Evolutionary conservation across 495 filamentous ascomycete genomes (phyloP).

Genomic region (Tuber microsphaerosporum): DNA sequence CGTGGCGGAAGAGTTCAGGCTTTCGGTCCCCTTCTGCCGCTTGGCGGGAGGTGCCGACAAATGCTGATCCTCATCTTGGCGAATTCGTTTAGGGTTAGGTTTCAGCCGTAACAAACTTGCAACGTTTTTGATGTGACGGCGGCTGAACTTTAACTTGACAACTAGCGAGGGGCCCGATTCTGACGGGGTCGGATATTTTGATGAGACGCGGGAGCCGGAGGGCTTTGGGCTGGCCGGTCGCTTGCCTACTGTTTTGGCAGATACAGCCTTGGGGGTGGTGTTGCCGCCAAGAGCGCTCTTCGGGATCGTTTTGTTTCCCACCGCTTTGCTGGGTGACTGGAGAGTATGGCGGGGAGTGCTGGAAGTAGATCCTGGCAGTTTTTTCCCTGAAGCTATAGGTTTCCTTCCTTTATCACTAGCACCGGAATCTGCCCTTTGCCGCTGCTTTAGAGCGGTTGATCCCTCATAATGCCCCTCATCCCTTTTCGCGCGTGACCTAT

Average conservation of each 20-base stretch:
- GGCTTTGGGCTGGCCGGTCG: slow-evolving; percentile 37
- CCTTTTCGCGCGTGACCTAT: slow-evolving; percentile 28
- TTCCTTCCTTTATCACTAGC: slow-evolving; percentile 21
- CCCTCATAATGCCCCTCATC: slow-evolving; percentile 29
- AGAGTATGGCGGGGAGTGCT: slow-evolving; percentile 31
- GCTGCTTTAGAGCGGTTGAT: slow-evolving; percentile 28
- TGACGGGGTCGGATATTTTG: slow-evolving; percentile 29
- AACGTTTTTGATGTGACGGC: slow-evolving; percentile 28
- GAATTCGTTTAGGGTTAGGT: slow-evolving; percentile 34
- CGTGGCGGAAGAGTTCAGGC: slow-evolving; percentile 12
- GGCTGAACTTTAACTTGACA: slow-evolving; percentile 36
- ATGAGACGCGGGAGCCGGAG: slow-evolving; percentile 30
- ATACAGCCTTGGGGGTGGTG: slow-evolving; percentile 33
- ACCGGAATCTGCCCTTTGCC: slow-evolving; percentile 26
- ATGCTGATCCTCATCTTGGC: slow-evolving; percentile 34
- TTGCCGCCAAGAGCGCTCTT: slow-evolving; percentile 34
- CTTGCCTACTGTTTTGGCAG: slow-evolving; percentile 37
- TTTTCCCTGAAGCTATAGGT: slow-evolving; percentile 32
- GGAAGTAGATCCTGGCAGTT: slow-evolving; percentile 27
- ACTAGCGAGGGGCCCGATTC: slow-evolving; percentile 24
- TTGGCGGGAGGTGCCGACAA: slow-evolving; percentile 34
- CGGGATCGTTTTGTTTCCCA: slow-evolving; percentile 30
- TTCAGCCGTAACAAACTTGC: slow-evolving; percentile 27
- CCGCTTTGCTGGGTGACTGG: slow-evolving; percentile 31
- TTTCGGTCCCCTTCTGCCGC: slow-evolving; percentile 30